These are phyloP conservation scores for Amanita brunnescens DNA, from an alignment of 768 basidiomycete genomes.

Conservation along the genomic window DNA sequence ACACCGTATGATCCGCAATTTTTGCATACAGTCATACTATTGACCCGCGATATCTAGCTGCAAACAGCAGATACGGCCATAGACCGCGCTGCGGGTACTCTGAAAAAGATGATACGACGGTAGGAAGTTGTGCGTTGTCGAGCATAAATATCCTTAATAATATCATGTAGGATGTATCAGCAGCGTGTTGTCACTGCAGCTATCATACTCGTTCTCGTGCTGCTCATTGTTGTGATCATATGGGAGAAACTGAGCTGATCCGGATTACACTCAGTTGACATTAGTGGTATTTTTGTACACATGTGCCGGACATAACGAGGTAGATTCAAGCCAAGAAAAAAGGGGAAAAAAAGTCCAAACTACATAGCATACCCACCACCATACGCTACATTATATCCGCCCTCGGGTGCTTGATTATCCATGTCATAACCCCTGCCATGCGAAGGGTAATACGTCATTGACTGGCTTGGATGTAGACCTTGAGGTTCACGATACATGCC, in stretches of 20 bases:
- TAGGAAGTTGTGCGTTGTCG: constrained; percentile 28
- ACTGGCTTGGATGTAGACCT: constrained; percentile 14
- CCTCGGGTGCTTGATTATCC: constrained; percentile 21
- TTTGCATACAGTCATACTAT: not conserved
- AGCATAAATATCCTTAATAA: not conserved
- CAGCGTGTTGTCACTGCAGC: constrained; percentile 82
- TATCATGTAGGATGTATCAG: constrained; percentile 79
- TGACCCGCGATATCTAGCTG: constrained; percentile 39
- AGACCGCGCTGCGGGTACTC: constrained; percentile 82
- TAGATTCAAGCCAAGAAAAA: constrained; percentile 10
- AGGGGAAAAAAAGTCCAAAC: constrained; percentile 11
- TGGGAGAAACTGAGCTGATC: constrained; percentile 62
- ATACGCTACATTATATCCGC: constrained; percentile 19
- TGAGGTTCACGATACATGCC: constrained; percentile 15
- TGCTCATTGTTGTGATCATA: constrained; percentile 74
- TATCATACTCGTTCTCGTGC: constrained; percentile 77
- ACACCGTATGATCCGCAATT: constrained; percentile 52
- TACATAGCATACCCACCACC: constrained; percentile 22
- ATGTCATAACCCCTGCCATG: constrained; percentile 25
- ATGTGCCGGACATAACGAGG: not conserved
- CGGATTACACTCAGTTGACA: not conserved
- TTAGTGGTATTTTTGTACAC: not conserved
- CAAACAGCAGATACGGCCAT: constrained; percentile 82
- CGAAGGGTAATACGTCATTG: constrained; percentile 11
- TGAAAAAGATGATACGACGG: constrained; percentile 96